phyloP scores from a whole-genome alignment of 2,329 filamentous ascomycete genomes.

The Xylariaceae sp. region DNA sequence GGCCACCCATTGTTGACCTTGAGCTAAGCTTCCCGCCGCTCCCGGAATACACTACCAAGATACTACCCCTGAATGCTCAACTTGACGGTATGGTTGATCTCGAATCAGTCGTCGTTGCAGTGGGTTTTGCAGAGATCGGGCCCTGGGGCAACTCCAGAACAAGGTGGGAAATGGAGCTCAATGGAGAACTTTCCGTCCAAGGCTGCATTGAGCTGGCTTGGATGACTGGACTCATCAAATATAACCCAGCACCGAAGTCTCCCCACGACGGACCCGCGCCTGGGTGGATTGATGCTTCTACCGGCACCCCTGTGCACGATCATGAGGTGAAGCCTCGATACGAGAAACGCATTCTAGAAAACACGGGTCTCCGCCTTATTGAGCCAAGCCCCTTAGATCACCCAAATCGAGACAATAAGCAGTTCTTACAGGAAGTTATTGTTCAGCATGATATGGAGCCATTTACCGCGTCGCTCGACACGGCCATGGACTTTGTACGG shows the following conservation, averaged over 20 bases:
- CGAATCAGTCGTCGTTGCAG: slow-evolving; percentile 41
- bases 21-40: slow-evolving; percentile 32
- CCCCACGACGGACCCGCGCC: slow-evolving; percentile 66
- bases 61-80: slow-evolving; percentile 24
- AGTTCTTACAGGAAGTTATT: slow-evolving; percentile 39
- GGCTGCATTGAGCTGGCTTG: slow-evolving; percentile 74
- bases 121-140: slow-evolving; percentile 44
- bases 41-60: slow-evolving; percentile 27
- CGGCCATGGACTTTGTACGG: slow-evolving; percentile 36
- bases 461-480: slow-evolving; percentile 37
- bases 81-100: slow-evolving; percentile 44
- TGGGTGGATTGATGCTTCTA: slow-evolving; percentile 50
- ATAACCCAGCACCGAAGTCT: slow-evolving; percentile 63
- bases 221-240: slow-evolving; percentile 75
- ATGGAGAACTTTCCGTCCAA: slow-evolving; percentile 69
- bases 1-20: slow-evolving; percentile 48
- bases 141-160: slow-evolving; percentile 73
- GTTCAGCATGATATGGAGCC: slow-evolving; percentile 38
- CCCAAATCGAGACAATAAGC: slow-evolving; percentile 30
- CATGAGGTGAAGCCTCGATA: slow-evolving; percentile 36
- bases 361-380: slow-evolving; percentile 40
- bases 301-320: slow-evolving; percentile 34
- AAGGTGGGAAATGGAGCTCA: slow-evolving; percentile 73
- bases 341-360: slow-evolving; percentile 35
- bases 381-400: slow-evolving; percentile 30